Conservation (phyloP, 805 yeast genomes). For the Kuraishia molischiana region DNA sequence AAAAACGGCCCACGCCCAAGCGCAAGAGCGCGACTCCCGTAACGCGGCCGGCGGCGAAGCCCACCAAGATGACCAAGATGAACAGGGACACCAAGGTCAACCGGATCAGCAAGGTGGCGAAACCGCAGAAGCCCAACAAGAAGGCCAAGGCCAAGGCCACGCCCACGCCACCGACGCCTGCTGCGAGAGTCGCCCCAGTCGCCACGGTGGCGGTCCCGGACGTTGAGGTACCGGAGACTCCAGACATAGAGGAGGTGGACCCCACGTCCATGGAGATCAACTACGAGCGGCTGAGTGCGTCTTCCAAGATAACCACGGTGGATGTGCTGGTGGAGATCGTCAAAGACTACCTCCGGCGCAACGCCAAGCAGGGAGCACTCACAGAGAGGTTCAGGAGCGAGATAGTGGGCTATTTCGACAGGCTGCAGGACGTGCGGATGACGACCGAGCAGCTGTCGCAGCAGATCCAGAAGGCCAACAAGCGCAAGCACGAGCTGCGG, state of each 20-base stretch:
- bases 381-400: slow-evolving; percentile 11
- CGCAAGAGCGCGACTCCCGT: too few species aligned
- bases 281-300: slow-evolving; percentile 4
- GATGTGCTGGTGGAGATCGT: slow-evolving; percentile 23
- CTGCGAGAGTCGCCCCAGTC: too few species aligned
- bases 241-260: neutral
- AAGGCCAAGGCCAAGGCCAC: neutral
- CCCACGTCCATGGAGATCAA: slow-evolving; percentile 4
- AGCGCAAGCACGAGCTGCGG: slow-evolving; percentile 19
- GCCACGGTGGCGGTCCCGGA: too few species aligned
- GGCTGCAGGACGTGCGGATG: slow-evolving; percentile 24
- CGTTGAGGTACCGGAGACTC: too few species aligned
- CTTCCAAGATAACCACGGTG: slow-evolving; percentile 15
- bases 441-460: slow-evolving; percentile 21
- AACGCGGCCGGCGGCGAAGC: too few species aligned
- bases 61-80: too few species aligned
- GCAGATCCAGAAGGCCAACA: slow-evolving; percentile 18
- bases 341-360: slow-evolving; percentile 15
- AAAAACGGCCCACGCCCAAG: too few species aligned
- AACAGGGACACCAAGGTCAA: too few species aligned
- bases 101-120: neutral
- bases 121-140: neutral
- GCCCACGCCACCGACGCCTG: too few species aligned
- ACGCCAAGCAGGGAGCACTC: slow-evolving; percentile 9
- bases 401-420: slow-evolving; percentile 18